Conservation (phyloP, 306 rosid genomes). For the Prinsepia uniflora region DNA sequence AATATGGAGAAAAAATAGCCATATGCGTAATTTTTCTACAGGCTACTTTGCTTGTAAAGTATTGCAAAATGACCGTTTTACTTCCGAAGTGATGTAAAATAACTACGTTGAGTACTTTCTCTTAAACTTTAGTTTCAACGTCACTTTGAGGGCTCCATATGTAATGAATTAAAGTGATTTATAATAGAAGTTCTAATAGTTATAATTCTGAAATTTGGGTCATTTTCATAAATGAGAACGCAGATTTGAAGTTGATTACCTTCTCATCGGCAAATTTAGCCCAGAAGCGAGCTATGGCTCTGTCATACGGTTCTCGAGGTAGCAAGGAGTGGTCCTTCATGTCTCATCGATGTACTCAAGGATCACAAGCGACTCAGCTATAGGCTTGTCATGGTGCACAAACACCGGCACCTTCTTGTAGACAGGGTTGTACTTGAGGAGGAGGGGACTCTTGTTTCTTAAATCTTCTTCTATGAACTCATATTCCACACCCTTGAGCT, state of each 20-base stretch:
- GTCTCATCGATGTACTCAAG: conserved; percentile 50
- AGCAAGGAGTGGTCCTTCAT: conserved; percentile 44
- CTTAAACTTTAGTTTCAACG: no score
- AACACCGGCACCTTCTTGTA: conserved; percentile 48
- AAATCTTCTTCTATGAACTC: conserved; percentile 39
- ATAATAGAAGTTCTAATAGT: no score
- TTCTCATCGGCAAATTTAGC: conserved; percentile 42
- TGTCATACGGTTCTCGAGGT: conserved; percentile 25
- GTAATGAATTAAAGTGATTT: no score
- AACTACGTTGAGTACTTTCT: no score
- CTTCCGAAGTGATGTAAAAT: no score
- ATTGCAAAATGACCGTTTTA: no score
- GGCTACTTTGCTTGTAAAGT: no score
- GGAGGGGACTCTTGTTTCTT: conserved; percentile 38
- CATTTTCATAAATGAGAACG: no score
- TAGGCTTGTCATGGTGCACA: conserved; percentile 27
- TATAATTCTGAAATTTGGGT: no score
- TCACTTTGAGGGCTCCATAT: no score
- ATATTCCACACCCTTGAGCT: conserved; percentile 49
- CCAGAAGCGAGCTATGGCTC: conserved; percentile 49
- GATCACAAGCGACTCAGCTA: conserved; percentile 44
- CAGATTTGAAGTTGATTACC: conserved; percentile 19
- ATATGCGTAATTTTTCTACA: no score
- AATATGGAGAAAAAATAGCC: no score
- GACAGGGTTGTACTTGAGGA: conserved; percentile 44